A percentile compares a stretch with the other conserved stretches of the same genome.
phyloP scores from a whole-genome alignment of 2,329 filamentous ascomycete species.

The Cercospora berteroae region DNA sequence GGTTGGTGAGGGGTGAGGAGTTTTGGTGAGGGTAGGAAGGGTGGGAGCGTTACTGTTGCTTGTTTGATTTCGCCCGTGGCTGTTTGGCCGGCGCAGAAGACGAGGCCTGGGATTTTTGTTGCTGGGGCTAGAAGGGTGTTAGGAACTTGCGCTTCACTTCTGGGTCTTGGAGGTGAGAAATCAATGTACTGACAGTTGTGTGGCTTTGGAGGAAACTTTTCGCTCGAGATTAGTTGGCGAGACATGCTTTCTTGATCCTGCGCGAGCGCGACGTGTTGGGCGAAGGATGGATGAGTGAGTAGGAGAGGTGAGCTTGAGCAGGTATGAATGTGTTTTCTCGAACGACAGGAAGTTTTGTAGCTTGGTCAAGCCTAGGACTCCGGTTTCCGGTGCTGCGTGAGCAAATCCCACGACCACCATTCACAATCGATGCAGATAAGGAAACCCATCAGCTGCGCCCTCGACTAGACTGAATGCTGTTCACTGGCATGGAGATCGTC shows the following conservation, averaged over 20 bases:
- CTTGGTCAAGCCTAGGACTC: neutral
- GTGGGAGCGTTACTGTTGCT: constrained; percentile 39
- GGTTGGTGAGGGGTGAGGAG: no score
- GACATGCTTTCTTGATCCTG: constrained; percentile 38
- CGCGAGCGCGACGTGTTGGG: neutral
- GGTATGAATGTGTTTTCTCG: neutral
- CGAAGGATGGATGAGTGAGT: neutral
- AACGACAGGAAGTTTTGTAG: neutral
- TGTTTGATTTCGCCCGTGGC: constrained; percentile 51
- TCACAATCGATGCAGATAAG: neutral
- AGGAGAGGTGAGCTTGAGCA: neutral
- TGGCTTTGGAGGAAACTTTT: constrained; percentile 49
- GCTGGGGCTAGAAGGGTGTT: no score
- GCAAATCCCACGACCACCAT: neutral
- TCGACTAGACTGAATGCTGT: neutral
- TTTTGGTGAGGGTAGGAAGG: no score
- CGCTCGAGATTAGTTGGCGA: constrained; percentile 48
- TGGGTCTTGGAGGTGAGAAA: no score
- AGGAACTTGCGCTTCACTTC: no score
- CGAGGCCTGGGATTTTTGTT: constrained; percentile 47
- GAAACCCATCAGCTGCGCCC: neutral
- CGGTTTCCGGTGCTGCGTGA: neutral
- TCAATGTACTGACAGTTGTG: constrained; percentile 42
- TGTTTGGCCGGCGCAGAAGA: constrained; percentile 51
- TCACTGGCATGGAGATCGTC: neutral